phyloP scores from a whole-genome alignment of 192 early-diverging fungal species.

The Podila clonocystis region DNA sequence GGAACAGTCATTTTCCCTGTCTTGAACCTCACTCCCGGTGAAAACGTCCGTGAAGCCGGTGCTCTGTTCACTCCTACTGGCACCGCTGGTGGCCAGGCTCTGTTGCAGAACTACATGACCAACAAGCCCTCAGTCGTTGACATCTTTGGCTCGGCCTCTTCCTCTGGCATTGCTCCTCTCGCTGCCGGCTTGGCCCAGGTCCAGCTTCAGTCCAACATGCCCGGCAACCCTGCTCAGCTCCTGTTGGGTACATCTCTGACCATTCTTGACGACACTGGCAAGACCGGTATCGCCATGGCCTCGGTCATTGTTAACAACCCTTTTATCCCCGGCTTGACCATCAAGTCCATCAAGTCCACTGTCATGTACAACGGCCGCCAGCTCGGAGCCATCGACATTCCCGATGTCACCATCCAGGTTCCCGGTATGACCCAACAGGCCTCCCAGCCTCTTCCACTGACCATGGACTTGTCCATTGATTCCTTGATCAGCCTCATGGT shows the following conservation, averaged over 20 bases:
- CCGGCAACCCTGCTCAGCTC: constrained; percentile 57
- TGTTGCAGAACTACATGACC: constrained; percentile 61
- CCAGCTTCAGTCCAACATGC: constrained; percentile 55
- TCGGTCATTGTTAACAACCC: constrained; percentile 63
- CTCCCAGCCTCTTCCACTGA: constrained; percentile 45
- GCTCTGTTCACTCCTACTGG: constrained; percentile 61
- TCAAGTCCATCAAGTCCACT: constrained; percentile 57
- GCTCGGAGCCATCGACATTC: constrained; percentile 61
- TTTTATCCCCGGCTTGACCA: constrained; percentile 59
- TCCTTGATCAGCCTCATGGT: constrained; percentile 57
- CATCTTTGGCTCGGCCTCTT: constrained; percentile 54
- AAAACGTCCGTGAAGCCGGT: constrained; percentile 51
- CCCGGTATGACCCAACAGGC: constrained; percentile 51
- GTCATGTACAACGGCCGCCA: constrained; percentile 53
- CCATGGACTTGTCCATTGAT: constrained; percentile 62
- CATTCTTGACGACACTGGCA: constrained; percentile 53
- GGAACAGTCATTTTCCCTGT: constrained; percentile 57
- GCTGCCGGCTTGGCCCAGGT: constrained; percentile 54
- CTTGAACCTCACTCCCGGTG: constrained; percentile 57
- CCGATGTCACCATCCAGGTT: constrained; percentile 51
- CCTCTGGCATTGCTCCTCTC: constrained; percentile 60
- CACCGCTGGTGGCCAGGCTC: constrained; percentile 51
- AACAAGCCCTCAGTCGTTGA: constrained; percentile 53
- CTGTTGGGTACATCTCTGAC: constrained; percentile 53
- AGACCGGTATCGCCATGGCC: constrained; percentile 56